phyloP scores from a whole-genome alignment of 2,329 filamentous ascomycete species.

The Colletotrichum lini region DNA sequence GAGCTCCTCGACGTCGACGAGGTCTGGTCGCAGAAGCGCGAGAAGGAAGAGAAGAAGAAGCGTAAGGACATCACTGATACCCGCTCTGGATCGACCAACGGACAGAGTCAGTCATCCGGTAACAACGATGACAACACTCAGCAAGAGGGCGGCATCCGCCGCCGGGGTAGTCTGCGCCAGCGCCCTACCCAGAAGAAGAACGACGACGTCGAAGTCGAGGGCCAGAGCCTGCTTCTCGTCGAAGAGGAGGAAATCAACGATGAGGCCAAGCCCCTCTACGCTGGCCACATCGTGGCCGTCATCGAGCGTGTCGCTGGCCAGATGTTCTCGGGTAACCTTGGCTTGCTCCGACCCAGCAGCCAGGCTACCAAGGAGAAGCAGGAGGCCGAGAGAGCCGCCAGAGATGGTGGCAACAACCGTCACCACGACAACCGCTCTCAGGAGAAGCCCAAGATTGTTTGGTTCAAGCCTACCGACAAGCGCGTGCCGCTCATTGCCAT shows the following conservation, averaged over 20 bases:
- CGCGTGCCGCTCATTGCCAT: conserved; percentile 98
- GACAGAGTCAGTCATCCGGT: conserved; percentile 74
- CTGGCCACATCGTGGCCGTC: conserved; percentile 96
- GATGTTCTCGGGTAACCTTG: conserved; percentile 98
- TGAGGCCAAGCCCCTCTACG: conserved; percentile 97
- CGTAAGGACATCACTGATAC: conserved; percentile 98
- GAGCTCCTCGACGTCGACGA: conserved; percentile 98
- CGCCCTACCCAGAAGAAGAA: conserved; percentile 99
- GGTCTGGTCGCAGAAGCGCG: conserved; percentile 98
- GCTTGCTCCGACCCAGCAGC: conserved; percentile 93
- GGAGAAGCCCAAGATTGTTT: conserved; percentile 99
- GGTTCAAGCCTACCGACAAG: conserved; percentile 99
- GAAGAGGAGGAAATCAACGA: conserved; percentile 99
- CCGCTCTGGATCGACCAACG: conserved; percentile 81
- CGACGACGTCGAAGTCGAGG: conserved; percentile 98
- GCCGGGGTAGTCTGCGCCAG: conserved; percentile 95
- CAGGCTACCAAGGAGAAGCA: conserved; percentile 99
- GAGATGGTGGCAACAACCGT: conserved; percentile 81
- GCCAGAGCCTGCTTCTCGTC: conserved; percentile 94
- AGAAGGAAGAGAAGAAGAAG: conserved; percentile 99
- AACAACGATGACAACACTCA: conserved; percentile 75
- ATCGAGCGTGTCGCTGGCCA: conserved; percentile 97
- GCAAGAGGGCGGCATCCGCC: conserved; percentile 87
- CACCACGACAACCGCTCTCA: conserved; percentile 87
- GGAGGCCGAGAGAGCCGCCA: conserved; percentile 92